These are phyloP conservation scores for Hysterangium stoloniferum DNA, from an alignment of 768 basidiomycete species.

Conservation along the genomic window DNA sequence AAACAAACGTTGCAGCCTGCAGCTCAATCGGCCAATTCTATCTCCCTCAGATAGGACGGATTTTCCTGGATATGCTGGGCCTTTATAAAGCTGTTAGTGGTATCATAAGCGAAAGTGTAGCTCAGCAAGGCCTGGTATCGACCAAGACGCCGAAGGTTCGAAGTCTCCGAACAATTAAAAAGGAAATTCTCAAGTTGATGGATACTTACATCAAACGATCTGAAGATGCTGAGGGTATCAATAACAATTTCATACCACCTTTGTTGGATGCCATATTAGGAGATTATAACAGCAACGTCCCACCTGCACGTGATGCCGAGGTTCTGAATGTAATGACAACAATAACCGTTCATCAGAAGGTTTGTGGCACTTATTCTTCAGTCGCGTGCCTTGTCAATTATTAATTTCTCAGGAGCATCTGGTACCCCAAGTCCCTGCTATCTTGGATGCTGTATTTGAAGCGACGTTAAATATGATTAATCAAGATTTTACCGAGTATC, in stretches of 20 bases:
- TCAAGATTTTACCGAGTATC: constrained; percentile 42
- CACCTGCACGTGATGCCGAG: constrained; percentile 40
- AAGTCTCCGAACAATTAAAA: constrained; percentile 41
- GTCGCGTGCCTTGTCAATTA: background rate
- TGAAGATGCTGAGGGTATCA: constrained; percentile 39
- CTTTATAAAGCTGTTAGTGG: constrained; percentile 40
- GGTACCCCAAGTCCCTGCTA: constrained; percentile 37
- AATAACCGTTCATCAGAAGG: constrained; percentile 36
- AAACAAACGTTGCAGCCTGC: constrained; percentile 44
- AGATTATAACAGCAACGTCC: constrained; percentile 41
- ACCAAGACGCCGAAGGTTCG: constrained; percentile 43
- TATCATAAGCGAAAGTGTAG: constrained; percentile 39
- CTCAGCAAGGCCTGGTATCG: constrained; percentile 33
- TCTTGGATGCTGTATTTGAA: constrained; percentile 42
- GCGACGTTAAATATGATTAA: constrained; percentile 42
- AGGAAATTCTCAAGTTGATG: constrained; percentile 41
- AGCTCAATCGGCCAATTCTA: constrained; percentile 41
- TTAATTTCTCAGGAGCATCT: constrained; percentile 26
- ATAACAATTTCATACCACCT: constrained; percentile 36
- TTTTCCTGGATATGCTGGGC: constrained; percentile 43
- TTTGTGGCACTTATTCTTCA: constrained; percentile 18
- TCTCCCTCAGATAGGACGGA: constrained; percentile 38
- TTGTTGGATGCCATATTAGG: constrained; percentile 40
- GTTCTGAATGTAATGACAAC: constrained; percentile 41
- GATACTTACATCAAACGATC: constrained; percentile 42